A percentile compares a stretch with the other conserved stretches of the same genome.
phyloP scores from a whole-genome alignment of 2,329 filamentous ascomycete species.

The Alternaria sp. region DNA sequence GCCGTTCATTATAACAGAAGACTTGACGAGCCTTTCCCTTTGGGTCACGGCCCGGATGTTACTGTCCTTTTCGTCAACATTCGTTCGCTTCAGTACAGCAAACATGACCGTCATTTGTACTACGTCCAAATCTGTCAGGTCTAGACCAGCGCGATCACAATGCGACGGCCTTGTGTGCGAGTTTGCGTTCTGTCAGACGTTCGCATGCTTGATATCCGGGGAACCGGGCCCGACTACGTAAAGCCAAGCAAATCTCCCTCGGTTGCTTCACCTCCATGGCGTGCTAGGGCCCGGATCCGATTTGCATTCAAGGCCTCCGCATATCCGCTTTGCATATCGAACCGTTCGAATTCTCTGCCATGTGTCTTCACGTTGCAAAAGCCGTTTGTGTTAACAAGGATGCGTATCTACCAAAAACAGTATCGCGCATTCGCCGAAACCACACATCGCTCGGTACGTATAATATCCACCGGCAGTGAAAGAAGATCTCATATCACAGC shows the following conservation, averaged over 20 bases:
- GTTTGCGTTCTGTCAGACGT: neutral
- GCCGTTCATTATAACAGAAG: neutral
- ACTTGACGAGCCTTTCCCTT: neutral
- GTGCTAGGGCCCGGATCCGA: conserved; percentile 16
- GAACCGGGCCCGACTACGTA: neutral
- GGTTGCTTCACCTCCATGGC: neutral
- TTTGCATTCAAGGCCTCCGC: neutral
- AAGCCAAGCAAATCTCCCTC: conserved; percentile 7
- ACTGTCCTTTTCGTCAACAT: neutral
- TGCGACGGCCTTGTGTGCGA: neutral
- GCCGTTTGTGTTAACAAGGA: conserved; percentile 2
- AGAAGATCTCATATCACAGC: neutral
- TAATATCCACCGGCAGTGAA: neutral
- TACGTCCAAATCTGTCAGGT: neutral
- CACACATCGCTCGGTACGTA: conserved; percentile 1
- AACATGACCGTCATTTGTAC: conserved; percentile 9
- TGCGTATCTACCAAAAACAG: neutral
- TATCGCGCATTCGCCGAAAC: neutral
- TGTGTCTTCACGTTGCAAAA: neutral
- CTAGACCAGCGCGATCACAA: neutral
- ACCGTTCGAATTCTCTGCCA: neutral
- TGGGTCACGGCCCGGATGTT: neutral
- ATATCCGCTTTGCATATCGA: neutral
- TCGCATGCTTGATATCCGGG: neutral
- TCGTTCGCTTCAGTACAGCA: conserved; percentile 4